Evolutionary conservation across 2,329 filamentous ascomycete species (phyloP).

Genomic region (Aspergillus jensenii): DNA sequence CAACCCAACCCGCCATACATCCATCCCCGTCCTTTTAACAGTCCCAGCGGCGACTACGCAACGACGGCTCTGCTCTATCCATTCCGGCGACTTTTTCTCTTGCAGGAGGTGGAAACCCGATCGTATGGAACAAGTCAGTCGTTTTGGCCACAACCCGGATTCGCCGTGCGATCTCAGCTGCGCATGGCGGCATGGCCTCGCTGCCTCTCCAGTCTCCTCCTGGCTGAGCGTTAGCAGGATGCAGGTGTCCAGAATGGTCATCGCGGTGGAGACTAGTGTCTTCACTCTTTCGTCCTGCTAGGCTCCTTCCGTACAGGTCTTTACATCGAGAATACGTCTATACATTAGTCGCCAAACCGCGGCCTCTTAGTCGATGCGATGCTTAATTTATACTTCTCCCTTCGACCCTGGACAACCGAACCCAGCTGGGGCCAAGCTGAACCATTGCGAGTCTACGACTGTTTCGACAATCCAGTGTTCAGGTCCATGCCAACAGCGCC

Average conservation of each 20-base stretch:
- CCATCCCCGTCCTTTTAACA: background rate
- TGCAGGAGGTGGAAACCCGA: conserved; percentile 22
- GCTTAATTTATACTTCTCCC: conserved; percentile 7
- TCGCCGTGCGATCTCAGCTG: conserved; percentile 26
- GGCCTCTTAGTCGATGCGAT: conserved; percentile 1
- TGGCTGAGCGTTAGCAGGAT: conserved; percentile 18
- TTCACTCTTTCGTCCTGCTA: background rate
- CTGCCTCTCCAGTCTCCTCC: background rate
- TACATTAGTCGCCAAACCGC: conserved; percentile 1
- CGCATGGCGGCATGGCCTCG: conserved; percentile 10
- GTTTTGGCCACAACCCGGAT: conserved; percentile 19
- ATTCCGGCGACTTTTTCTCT: conserved; percentile 19
- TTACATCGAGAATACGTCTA: conserved; percentile 2
- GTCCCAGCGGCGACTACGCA: background rate
- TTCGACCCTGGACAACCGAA: background rate
- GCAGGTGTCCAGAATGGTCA: conserved; percentile 26
- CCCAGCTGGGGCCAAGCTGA: background rate
- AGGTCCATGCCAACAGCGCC: background rate
- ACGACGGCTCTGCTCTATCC: background rate
- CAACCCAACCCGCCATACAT: conserved; percentile 5
- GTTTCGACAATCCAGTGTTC: no score
- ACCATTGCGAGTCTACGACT: background rate
- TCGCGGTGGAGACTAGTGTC: conserved; percentile 14
- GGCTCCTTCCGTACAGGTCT: background rate
- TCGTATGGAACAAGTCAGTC: conserved; percentile 22